Base-by-base conservation (phyloP, 2,329 filamentous ascomycete species). In the Fusarium falciforme region DNA sequence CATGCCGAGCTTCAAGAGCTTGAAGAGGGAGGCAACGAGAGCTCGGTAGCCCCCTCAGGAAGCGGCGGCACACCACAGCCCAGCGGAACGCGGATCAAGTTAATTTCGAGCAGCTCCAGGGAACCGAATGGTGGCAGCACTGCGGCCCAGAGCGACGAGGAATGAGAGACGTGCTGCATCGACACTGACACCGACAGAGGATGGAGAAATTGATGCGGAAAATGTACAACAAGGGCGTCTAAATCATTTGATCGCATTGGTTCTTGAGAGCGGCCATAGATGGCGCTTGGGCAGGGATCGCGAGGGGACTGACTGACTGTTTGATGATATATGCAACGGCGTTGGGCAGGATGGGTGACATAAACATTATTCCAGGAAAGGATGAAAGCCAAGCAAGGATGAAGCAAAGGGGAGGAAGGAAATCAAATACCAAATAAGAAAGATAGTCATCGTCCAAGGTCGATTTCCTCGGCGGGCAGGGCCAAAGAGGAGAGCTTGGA, bases 71-170 rank as follows among this genome's bases (percentile, higher is more conserved):
- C 93, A 29, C 93, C 93, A 27, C 87, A 92, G 78, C 88, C 90
- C 38, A 87, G 85, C 72, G 83, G 87, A 16, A 90, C 89, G 5
- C 87, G 92, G 66, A 95, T 96, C 83, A 95, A 93, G 85, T 86
- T 96, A 71, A 93, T 87, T 54, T 85, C 84, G 42, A 85, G 80
- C 68, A 76, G 81, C 52, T 78, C 81, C 10, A 82, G 80, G 61
- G 83, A 84, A 63, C 76, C 78, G 29, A 85, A 85, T 55, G 83
- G 83, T 20, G 80, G 78, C 25, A 84, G 81, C 71, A 82, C 83
- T 59, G 79, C 82, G 8, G 80, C 81, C 62, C 86, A 87, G 77
- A 90, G 88, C 78, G 88, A 90, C 72, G 87, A 89, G 69, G 88
- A 90, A 59, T 87, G 76, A 81, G 62, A 63, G 47, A 60, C 42